Evolutionary conservation across 2,329 filamentous ascomycete genomes (phyloP).

Genomic region (Pochonia chlamydosporia): DNA sequence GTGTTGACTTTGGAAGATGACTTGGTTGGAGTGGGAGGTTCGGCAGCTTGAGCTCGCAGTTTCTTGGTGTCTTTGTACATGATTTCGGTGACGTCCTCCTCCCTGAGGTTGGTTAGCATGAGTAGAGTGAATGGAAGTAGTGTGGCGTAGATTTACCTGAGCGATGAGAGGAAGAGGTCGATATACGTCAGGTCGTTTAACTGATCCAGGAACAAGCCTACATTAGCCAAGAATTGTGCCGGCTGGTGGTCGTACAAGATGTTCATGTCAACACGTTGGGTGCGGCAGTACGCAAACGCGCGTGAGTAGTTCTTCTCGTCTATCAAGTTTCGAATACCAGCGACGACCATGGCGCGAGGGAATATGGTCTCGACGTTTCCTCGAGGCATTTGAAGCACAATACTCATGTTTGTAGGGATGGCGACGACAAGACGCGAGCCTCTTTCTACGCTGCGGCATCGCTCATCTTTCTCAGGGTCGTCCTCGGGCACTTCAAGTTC

Average conservation of each 20-base stretch:
- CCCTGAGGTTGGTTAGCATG: constrained; percentile 34
- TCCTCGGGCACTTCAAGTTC: constrained; percentile 79
- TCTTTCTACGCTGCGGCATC: constrained; percentile 86
- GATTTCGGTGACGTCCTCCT: constrained; percentile 88
- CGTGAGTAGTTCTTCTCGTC: constrained; percentile 73
- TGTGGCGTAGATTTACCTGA: constrained; percentile 49
- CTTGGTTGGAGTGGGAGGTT: constrained; percentile 9
- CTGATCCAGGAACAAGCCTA: constrained; percentile 76
- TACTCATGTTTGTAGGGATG: constrained; percentile 78
- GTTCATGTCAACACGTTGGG: constrained; percentile 95
- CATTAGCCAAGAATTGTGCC: constrained; percentile 71
- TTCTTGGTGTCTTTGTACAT: constrained; percentile 85
- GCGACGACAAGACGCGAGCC: constrained; percentile 82
- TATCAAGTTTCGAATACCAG: constrained; percentile 78
- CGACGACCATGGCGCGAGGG: constrained; percentile 85
- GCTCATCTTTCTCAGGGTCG: constrained; percentile 85
- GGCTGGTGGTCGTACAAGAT: constrained; percentile 93
- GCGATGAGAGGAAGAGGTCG: constrained; percentile 83
- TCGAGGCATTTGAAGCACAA: constrained; percentile 90
- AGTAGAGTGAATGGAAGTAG: not conserved
- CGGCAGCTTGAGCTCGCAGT: constrained; percentile 15
- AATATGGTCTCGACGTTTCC: constrained; percentile 95
- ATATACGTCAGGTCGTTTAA: constrained; percentile 76
- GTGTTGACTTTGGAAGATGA: constrained; percentile 65
- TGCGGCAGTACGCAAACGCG: constrained; percentile 83